Evolutionary conservation across 1,139 yeast genomes (phyloP), one percentile per base, ranked within the genome.

Genomic region (Suhomyces ambrosiae): DNA sequence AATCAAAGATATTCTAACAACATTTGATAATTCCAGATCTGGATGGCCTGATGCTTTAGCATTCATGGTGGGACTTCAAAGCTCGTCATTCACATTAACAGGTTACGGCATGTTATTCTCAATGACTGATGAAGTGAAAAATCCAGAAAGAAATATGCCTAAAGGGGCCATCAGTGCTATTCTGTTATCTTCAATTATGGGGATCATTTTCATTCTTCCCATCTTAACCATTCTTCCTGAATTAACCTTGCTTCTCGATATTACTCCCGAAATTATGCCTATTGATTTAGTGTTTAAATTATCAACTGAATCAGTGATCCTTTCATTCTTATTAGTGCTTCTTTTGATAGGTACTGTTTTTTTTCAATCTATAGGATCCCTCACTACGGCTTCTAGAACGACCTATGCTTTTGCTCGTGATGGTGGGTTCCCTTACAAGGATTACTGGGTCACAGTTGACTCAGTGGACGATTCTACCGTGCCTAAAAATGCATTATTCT

Each of bases 371-470:
- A 81, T 85, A 41, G 94, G 95, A 24, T 72, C 92, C 1, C 70
- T 86, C 23, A 86, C 95, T 0, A 86, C 96, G 0, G 90, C 94
- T 0, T 86, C 95, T 5, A 79, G 96, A 66, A 81, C 87, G 23
- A 85, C 90, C 1, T 88, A 81, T 65, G 88, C 95, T 10, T 82
- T 88, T 62, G 87, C 95, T 36, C 79, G 97, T 61, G 97, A 88
- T 58, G 89, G 86, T 31, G 96, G 94, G 0, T 64, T 88, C 32
- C 96, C 96, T 0, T 80, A 73, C 49, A 77, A 82, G 42, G 67
- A 74, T 8, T 57, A 74, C 26, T 85, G 89, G 85, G 74, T 80
- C 4, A 74, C 75, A 48, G 87, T 86, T 28, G 82, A 82, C 46
- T 68, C 78, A 2, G 60, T 65, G 9, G 82, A 82, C 33, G 78